Evolutionary conservation across 108 stramenopile genomes (phyloP).

Genomic region (Pseudonitzschia multiseries): DNA sequence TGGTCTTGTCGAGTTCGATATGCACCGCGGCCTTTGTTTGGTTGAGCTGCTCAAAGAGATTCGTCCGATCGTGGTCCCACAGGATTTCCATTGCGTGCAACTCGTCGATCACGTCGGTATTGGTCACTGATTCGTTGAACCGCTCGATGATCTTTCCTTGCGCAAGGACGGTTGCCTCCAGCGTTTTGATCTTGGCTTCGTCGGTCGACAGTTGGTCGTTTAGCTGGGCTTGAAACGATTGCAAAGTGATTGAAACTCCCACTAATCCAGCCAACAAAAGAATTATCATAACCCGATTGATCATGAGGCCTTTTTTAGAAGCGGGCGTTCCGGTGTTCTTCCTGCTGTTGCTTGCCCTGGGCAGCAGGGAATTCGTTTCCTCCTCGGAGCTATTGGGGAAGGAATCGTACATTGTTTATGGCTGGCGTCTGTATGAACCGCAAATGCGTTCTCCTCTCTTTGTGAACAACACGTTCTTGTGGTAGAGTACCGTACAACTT

Average conservation of each 20-base stretch:
- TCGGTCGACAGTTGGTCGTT: constrained; percentile 28
- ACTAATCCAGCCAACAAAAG: constrained; percentile 25
- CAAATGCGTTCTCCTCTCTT: not conserved
- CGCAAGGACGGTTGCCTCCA: constrained; percentile 21
- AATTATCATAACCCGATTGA: constrained; percentile 40
- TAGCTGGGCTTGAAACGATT: constrained; percentile 24
- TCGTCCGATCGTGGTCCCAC: constrained; percentile 33
- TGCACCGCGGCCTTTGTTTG: constrained; percentile 26
- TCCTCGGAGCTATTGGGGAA: not conserved
- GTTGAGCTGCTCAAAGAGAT: constrained; percentile 29
- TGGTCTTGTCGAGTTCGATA: constrained; percentile 39
- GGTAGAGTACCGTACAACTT: too few relatives aligned
- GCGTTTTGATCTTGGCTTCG: constrained; percentile 29
- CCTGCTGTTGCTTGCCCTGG: not conserved
- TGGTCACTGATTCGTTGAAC: constrained; percentile 78
- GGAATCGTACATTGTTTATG: constrained; percentile 4
- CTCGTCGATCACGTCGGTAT: constrained; percentile 67
- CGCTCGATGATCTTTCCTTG: constrained; percentile 65
- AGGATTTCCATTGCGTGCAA: constrained; percentile 42
- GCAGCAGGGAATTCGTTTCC: constrained; percentile 7
- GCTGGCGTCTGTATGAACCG: not conserved
- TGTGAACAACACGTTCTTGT: not conserved
- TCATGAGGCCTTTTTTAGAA: constrained; percentile 9
- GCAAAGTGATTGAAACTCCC: constrained; percentile 26
- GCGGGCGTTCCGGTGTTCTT: not conserved